Evolutionary conservation across 2,329 filamentous ascomycete genomes (phyloP).

Genomic region (Pezicula rhizophila): DNA sequence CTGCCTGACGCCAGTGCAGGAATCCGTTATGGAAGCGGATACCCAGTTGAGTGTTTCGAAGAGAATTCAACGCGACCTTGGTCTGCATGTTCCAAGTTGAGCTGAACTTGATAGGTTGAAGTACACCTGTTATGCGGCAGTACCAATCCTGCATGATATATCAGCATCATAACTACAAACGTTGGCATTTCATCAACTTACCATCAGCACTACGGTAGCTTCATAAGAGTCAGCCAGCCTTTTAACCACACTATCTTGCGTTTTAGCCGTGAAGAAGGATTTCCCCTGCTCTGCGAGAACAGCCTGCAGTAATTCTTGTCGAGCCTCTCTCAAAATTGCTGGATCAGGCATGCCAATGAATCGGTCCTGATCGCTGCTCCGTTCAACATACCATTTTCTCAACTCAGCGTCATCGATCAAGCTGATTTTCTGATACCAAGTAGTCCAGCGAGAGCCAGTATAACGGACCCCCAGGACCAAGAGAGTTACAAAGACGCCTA

Average conservation of each 20-base stretch:
- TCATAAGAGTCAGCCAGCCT: constrained; percentile 27
- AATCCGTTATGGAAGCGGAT: constrained; percentile 50
- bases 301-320: constrained; percentile 38
- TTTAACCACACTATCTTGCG: constrained; percentile 38
- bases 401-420: constrained; percentile 43
- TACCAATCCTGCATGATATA: constrained; percentile 41
- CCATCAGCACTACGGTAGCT: constrained; percentile 11
- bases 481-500: constrained; percentile 45
- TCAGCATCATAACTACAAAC: neutral
- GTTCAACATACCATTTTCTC: constrained; percentile 40
- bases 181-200: neutral
- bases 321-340: constrained; percentile 40
- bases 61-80: constrained; percentile 45
- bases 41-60: constrained; percentile 47
- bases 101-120: constrained; percentile 45
- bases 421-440: constrained; percentile 47
- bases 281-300: constrained; percentile 38
- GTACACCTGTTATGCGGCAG: constrained; percentile 41
- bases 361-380: constrained; percentile 14
- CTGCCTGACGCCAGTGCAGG: constrained; percentile 51
- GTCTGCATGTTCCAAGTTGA: constrained; percentile 53
- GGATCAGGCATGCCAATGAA: constrained; percentile 24
- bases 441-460: constrained; percentile 51
- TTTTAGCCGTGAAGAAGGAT: constrained; percentile 35
- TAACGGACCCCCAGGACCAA: constrained; percentile 47